Evolutionary conservation across 805 yeast genomes (phyloP), one percentile per base, ranked within the genome.

Genomic region (Lachancea mirantina): DNA sequence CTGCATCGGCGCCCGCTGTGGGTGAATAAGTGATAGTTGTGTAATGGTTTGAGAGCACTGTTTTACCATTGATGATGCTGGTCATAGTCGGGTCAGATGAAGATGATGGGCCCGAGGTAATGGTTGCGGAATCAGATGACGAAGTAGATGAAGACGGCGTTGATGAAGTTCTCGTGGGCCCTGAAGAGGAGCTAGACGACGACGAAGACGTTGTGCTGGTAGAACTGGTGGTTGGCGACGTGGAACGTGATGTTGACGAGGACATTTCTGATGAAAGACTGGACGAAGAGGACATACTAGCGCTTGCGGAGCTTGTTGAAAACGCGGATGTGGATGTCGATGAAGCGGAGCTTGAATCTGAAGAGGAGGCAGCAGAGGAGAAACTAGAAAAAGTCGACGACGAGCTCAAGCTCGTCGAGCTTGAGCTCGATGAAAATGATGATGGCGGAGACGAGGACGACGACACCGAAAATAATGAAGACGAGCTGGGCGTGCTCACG

Each of bases 21-120:
- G 61, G 43, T 6, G 50, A 44, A 6, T 46, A 34, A 1, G 67
- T 56, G 3, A 57, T 36, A 1, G 64, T 57, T 1, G 61, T 40
- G 26, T 48, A 49, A 5, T 46, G 46, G 33, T 60, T 48, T 0
- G 65, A 49, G 2, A 54, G 44, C 1, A 62, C 37, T 0, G 66
- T 57, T 6, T 54, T 50, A 4, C 64, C 60, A 17, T 55, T 47
- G 14, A 61, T 41, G 4, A 58, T 36, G 18, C 56, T 47, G 1
- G 64, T 58, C 6, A 45, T 22, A 2, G 56, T 49, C 4, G 26
- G 32, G 19, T 34, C 23, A 13, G 39, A 23, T 2, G 29, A 11
- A 2, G 40, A 20, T n/a, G 43, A 19, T 3, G 40, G 26, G 20
- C 40, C 36, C 8, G 54, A 26, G 19, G 34, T 36, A 18, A 47